Conservation (phyloP, 1,139 yeast species). For the Yamadazyma spencermartinsiae region DNA sequence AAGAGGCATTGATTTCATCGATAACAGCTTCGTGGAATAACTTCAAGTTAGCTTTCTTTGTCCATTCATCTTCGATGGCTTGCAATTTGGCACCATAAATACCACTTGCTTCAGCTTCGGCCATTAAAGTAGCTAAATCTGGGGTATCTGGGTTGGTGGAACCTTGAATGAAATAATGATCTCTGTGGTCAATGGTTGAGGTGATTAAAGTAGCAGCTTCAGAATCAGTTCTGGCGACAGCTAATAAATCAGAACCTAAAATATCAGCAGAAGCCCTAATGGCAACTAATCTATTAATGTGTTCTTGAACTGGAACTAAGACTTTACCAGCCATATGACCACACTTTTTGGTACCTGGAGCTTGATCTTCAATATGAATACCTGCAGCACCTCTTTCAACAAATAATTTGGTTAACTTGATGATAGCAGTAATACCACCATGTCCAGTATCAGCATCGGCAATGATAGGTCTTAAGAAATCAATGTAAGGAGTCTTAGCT, state of each 20-base stretch:
- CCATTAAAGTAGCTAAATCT: slow-evolving; percentile 76
- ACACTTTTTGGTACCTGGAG: slow-evolving; percentile 98
- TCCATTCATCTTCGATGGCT: slow-evolving; percentile 81
- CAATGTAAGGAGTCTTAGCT: slow-evolving; percentile 63
- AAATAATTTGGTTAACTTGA: slow-evolving; percentile 92
- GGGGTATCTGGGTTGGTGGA: slow-evolving; percentile 80
- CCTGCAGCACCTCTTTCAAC: slow-evolving; percentile 99
- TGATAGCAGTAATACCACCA: slow-evolving; percentile 96
- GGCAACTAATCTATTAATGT: slow-evolving; percentile 89
- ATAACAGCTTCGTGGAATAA: slow-evolving; percentile 90
- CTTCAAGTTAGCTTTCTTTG: slow-evolving; percentile 77
- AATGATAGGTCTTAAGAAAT: slow-evolving; percentile 89
- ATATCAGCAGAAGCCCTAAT: slow-evolving; percentile 96
- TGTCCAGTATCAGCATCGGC: slow-evolving; percentile 99
- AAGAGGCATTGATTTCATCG: slow-evolving; percentile 71
- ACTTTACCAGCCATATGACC: slow-evolving; percentile 99
- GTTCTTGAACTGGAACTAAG: slow-evolving; percentile 96
- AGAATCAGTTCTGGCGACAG: slow-evolving; percentile 94
- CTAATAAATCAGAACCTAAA: slow-evolving; percentile 79
- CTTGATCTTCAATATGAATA: slow-evolving; percentile 97
- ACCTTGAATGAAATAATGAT: slow-evolving; percentile 90
- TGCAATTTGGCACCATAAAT: slow-evolving; percentile 70
- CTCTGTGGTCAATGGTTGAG: slow-evolving; percentile 91
- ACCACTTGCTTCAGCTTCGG: slow-evolving; percentile 78
- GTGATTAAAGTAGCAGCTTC: slow-evolving; percentile 96